Percentiles rank a stretch among this genome's conserved stretches.
Conservation (phyloP, 2,329 filamentous ascomycete genomes). For the Scopulariopsis brevicaulis region DNA sequence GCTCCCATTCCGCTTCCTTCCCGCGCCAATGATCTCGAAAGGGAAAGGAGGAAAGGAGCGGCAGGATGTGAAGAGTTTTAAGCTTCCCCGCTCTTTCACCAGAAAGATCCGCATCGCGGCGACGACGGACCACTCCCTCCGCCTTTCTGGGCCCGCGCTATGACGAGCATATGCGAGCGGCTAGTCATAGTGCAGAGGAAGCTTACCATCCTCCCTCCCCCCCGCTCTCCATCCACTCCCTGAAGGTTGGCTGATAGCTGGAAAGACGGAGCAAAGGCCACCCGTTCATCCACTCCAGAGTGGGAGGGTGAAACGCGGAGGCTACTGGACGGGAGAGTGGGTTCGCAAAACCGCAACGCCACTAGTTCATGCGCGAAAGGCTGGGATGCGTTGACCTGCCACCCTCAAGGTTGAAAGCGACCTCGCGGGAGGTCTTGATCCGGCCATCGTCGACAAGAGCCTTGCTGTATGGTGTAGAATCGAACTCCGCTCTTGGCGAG, state of each 20-base stretch:
- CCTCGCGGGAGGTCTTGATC: not conserved
- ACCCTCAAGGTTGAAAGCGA: not conserved
- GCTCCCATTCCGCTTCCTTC: not conserved
- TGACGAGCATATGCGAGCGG: conserved; percentile 2
- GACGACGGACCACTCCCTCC: not conserved
- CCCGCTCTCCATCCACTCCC: not conserved
- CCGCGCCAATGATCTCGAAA: not conserved
- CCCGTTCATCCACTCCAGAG: not conserved
- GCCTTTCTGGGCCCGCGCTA: not conserved
- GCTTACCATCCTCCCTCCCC: not conserved
- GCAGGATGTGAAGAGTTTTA: not conserved
- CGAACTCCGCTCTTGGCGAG: not conserved
- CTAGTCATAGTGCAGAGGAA: not conserved
- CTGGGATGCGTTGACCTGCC: not conserved
- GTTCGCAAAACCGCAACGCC: not conserved
- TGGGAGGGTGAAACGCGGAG: not conserved
- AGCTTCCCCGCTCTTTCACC: not conserved
- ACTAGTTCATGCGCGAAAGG: not conserved
- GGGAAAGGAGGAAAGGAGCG: not conserved
- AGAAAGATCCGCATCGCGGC: not conserved
- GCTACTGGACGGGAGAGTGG: not conserved
- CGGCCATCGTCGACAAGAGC: not conserved
- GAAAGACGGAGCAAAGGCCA: not conserved
- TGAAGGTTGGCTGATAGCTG: not conserved
- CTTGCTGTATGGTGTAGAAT: not conserved